Evolutionary conservation across 164 flowering plant species (phyloP).

Genomic region (Stephania cephalantha): DNA sequence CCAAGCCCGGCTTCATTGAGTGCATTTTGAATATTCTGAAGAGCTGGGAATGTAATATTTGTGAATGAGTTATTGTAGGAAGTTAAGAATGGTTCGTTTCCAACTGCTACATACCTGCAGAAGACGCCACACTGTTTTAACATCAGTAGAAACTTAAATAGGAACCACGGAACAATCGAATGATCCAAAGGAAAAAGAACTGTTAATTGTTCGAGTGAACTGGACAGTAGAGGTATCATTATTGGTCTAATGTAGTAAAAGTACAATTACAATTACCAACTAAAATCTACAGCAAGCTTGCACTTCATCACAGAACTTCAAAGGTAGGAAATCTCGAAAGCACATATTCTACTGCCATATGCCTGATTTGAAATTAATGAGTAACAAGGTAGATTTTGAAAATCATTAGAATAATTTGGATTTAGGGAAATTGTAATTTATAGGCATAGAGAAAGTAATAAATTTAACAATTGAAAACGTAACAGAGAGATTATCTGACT

Average conservation of each 20-base stretch:
- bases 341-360: no score
- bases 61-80: slow-evolving; percentile 17
- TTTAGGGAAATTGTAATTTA: neutral
- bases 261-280: neutral
- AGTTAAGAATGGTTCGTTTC: slow-evolving; percentile 24
- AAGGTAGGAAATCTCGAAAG: no score
- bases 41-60: slow-evolving; percentile 20
- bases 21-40: slow-evolving; percentile 24
- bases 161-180: neutral
- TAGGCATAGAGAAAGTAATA: neutral
- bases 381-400: neutral
- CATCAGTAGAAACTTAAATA: neutral
- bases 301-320: no score
- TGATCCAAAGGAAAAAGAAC: neutral
- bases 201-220: neutral
- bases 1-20: slow-evolving; percentile 23
- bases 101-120: slow-evolving; percentile 25
- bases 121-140: neutral
- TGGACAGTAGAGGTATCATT: neutral
- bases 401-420: neutral
- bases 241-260: neutral
- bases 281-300: no score
- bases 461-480: neutral
- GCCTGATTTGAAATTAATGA: no score
- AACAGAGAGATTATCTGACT: neutral